Evolutionary conservation across 1,139 yeast species (phyloP), one percentile per base, ranked within the genome.

Genomic region (Geotrichum citri-aurantii): DNA sequence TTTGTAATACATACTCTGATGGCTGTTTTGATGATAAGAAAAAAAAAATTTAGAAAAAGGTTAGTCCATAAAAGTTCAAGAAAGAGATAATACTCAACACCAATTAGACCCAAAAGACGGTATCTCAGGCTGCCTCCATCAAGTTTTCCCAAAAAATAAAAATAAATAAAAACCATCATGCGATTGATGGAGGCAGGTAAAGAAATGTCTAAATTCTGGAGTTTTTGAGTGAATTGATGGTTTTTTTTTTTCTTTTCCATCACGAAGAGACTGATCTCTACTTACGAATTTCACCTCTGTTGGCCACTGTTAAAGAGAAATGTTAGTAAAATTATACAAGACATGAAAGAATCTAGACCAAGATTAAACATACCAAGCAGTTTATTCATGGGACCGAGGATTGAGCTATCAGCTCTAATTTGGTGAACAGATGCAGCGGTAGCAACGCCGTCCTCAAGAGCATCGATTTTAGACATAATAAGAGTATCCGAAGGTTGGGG

Each of bases 261-360:
- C 14, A 14, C 27, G 33, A 24, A 48, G 17, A 21, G 40, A 37
- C 44, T 37, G 21, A 37, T 37, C 17, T 31, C 8, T 31, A 70
- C 74, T 52, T 70, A 71, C 75, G 95, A 68, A 88, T 88, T 75
- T 92, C 99, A 68, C 98, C 97, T 77, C 99, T 83, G 79, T 92
- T 92, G 66, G 98, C 98, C 57, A 92, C 98, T 69, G 57, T 24
- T 44, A 37, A 87, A 76, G 26, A 3, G 11, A 8, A 27, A 27
- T 17, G 51, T 50, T 40, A 59, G 56, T 19, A 40, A 33, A n/a
- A 24, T 40, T 14, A 19, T n/a, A 27, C 23, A 37, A 17, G 12
- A 33, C 17, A 6, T 12, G 14, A 4, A 49, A 24, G 27, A 50
- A 26, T n/a, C 12, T 27, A 10, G 10, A 21, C 19, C 6, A 12